Conservation (phyloP, 2,329 filamentous ascomycete species). For the Chaetomium sp. region DNA sequence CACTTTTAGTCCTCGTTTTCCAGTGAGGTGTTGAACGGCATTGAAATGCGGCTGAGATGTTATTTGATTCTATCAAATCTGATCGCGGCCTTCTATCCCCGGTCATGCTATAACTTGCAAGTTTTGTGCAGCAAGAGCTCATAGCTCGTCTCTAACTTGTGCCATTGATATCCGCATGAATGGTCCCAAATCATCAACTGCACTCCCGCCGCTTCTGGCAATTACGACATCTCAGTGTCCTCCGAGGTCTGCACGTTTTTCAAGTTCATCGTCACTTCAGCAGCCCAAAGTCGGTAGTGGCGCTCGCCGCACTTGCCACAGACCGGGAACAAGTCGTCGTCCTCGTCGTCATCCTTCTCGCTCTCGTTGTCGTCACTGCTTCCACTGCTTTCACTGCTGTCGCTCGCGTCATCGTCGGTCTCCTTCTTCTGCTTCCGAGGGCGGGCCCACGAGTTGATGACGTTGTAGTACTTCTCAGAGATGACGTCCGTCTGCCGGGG, state of each 20-base stretch:
- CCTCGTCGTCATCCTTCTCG: background rate
- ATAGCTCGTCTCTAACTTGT: background rate
- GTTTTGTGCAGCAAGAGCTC: background rate
- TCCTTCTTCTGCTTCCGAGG: constrained; percentile 4
- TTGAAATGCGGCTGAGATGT: background rate
- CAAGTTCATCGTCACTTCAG: background rate
- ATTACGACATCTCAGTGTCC: background rate
- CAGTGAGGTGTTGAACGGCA: background rate
- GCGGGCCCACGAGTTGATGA: background rate
- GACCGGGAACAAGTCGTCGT: constrained; percentile 9
- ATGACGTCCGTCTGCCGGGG: constrained; percentile 9
- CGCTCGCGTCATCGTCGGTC: background rate
- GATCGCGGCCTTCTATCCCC: background rate
- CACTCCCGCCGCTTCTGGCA: background rate
- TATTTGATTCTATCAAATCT: background rate
- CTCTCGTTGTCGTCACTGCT: background rate
- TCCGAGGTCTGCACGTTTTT: background rate
- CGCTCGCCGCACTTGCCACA: constrained; percentile 9
- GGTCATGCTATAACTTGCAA: background rate
- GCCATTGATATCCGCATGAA: background rate
- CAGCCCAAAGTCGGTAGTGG: background rate
- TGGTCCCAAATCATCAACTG: background rate
- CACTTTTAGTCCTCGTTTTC: background rate
- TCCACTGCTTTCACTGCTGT: too few relatives aligned
- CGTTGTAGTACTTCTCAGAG: background rate